phyloP scores from a whole-genome alignment of 163 green algal genomes.

The Chlorella variabilis region DNA sequence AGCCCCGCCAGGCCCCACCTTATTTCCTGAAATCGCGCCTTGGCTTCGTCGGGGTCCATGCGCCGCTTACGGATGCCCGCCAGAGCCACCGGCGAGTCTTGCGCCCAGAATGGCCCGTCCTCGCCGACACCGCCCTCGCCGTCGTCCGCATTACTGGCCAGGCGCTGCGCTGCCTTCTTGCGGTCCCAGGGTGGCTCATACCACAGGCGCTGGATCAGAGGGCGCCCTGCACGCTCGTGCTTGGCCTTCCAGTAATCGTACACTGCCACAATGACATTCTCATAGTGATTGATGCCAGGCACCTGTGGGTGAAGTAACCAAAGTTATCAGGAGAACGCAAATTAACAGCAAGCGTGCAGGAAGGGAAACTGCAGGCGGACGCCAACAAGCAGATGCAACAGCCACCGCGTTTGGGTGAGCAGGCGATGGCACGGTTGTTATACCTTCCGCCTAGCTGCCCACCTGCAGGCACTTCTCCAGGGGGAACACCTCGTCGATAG shows the following conservation, averaged over 20 bases:
- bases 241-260: constrained; percentile 58
- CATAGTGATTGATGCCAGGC: constrained; percentile 48
- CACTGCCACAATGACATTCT: constrained; percentile 38
- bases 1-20: neutral
- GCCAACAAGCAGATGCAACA: no score
- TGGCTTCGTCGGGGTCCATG: constrained; percentile 42
- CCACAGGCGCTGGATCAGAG: constrained; percentile 57
- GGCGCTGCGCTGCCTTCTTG: constrained; percentile 36
- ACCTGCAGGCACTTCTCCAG: constrained; percentile 46
- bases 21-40: constrained; percentile 44
- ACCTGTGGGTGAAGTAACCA: neutral
- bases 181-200: constrained; percentile 58
- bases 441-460: neutral
- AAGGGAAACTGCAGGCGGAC: no score
- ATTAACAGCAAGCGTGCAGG: no score
- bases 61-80: constrained; percentile 39
- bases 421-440: no score
- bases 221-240: constrained; percentile 35
- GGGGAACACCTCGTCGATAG: constrained; percentile 46
- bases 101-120: constrained; percentile 10
- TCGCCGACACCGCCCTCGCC: constrained; percentile 31
- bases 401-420: no score
- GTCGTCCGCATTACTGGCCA: constrained; percentile 3
- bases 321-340: neutral
- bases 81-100: constrained; percentile 38